phyloP scores from a whole-genome alignment of 768 basidiomycete species.

The Pseudohyphozyma bogoriensis region DNA sequence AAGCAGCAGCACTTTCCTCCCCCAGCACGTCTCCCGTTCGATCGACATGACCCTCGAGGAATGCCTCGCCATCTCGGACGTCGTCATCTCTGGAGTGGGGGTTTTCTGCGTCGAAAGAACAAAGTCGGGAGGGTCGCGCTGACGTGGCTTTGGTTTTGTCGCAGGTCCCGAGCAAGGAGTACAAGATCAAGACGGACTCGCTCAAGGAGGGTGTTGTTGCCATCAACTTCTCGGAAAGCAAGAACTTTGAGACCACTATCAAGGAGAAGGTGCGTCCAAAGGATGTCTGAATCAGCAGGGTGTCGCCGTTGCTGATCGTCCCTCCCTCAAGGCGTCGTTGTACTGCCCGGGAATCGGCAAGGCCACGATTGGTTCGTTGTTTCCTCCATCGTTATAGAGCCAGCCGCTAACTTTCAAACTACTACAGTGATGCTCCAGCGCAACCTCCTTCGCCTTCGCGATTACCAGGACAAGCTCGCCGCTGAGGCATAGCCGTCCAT shows the following conservation, averaged over 20 bases:
- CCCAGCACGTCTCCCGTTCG: slow-evolving; percentile 71
- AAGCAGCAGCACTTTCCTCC: slow-evolving; percentile 55
- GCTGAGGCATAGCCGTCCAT: not conserved
- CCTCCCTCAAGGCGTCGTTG: slow-evolving; percentile 85
- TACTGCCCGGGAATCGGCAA: slow-evolving; percentile 96
- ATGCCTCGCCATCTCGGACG: slow-evolving; percentile 75
- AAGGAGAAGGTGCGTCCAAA: slow-evolving; percentile 64
- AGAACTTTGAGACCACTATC: slow-evolving; percentile 91
- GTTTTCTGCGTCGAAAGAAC: too few species aligned
- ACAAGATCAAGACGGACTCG: slow-evolving; percentile 80
- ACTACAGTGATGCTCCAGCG: slow-evolving; percentile 72
- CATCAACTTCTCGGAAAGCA: slow-evolving; percentile 84
- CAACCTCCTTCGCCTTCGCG: slow-evolving; percentile 51
- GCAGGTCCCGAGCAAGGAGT: slow-evolving; percentile 67
- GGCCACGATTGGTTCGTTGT: slow-evolving; percentile 57
- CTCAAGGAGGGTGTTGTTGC: slow-evolving; percentile 91
- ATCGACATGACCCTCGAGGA: slow-evolving; percentile 59
- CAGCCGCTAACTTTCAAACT: not conserved
- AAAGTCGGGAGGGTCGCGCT: not conserved
- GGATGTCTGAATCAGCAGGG: too few species aligned
- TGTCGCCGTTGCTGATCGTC: too few species aligned
- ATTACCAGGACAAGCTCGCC: slow-evolving; percentile 9
- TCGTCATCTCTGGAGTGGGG: slow-evolving; percentile 57
- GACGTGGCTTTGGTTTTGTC: not conserved
- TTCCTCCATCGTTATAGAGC: not conserved